These are phyloP conservation scores for Colletotrichum sp. DNA, from an alignment of 2,329 filamentous ascomycete genomes.

Conservation along the genomic window DNA sequence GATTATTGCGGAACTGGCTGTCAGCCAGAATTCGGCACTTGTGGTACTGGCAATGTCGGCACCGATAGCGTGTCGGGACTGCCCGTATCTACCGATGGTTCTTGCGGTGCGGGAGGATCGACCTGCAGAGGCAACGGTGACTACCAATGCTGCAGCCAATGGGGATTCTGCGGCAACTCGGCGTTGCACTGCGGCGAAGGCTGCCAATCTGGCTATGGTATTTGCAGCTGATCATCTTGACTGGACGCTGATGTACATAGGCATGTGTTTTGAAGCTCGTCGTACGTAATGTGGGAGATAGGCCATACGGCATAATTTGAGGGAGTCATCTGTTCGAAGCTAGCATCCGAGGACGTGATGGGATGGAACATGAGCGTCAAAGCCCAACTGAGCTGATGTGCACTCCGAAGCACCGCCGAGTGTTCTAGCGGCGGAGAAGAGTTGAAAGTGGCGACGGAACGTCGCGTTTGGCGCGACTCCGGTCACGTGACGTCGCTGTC, in stretches of 20 bases:
- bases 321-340: not conserved
- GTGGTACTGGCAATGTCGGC: not conserved
- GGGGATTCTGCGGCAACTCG: slow-evolving; percentile 23
- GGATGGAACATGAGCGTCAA: not conserved
- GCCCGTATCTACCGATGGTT: slow-evolving; percentile 15
- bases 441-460: not conserved
- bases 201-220: slow-evolving; percentile 21
- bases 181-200: slow-evolving; percentile 19
- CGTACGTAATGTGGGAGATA: not conserved
- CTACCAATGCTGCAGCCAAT: slow-evolving; percentile 23
- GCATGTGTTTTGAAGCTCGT: not conserved
- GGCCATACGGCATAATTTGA: not conserved
- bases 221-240: slow-evolving; percentile 8
- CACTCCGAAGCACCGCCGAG: not conserved
- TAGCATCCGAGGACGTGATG: not conserved
- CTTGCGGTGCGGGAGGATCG: slow-evolving; percentile 9
- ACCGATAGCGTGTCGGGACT: not conserved
- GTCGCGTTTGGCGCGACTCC: not conserved
- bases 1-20: slow-evolving; percentile 23
- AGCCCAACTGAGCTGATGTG: not conserved
- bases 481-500: not conserved
- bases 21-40: slow-evolving; percentile 20
- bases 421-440: not conserved
- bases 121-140: slow-evolving; percentile 19
- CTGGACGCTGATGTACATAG: not conserved